Conservation (phyloP, 2,329 filamentous ascomycete genomes). For the Ophiostoma quercus region DNA sequence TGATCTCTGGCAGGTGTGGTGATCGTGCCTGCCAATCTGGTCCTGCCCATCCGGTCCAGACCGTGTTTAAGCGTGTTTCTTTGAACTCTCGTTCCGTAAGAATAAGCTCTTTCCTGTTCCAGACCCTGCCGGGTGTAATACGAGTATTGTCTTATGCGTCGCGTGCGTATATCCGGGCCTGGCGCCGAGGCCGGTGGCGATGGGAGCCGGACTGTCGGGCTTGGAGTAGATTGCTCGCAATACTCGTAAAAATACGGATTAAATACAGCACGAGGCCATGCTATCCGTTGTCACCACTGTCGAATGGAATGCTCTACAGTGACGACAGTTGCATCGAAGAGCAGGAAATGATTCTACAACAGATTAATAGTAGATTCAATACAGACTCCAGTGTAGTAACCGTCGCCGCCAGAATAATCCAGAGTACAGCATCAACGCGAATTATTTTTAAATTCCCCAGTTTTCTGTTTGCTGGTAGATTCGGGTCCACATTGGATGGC, state of each 20-base stretch:
- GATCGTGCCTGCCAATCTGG: not conserved
- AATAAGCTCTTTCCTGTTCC: not conserved
- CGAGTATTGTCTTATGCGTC: not conserved
- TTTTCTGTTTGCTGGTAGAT: constrained; percentile 8
- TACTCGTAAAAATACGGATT: not conserved
- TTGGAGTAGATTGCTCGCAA: not conserved
- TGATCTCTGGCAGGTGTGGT: constrained; percentile 1
- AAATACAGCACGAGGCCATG: too few species aligned
- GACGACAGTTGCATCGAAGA: too few species aligned
- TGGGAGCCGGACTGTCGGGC: not conserved
- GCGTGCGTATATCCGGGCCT: not conserved
- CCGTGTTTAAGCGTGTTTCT: not conserved
- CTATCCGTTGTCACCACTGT: too few species aligned
- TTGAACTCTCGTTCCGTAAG: not conserved
- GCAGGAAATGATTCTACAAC: too few species aligned
- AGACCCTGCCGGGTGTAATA: constrained; percentile 4
- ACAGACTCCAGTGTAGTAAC: too few species aligned
- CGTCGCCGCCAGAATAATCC: not conserved
- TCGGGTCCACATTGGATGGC: not conserved
- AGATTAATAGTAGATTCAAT: too few species aligned
- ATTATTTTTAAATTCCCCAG: constrained; percentile 1
- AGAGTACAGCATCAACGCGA: not conserved
- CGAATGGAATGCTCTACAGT: too few species aligned
- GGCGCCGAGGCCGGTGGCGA: not conserved
- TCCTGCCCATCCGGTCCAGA: not conserved